Base-by-base conservation (phyloP, 2,329 filamentous ascomycete genomes). In the Mycocentrospora acerina region DNA sequence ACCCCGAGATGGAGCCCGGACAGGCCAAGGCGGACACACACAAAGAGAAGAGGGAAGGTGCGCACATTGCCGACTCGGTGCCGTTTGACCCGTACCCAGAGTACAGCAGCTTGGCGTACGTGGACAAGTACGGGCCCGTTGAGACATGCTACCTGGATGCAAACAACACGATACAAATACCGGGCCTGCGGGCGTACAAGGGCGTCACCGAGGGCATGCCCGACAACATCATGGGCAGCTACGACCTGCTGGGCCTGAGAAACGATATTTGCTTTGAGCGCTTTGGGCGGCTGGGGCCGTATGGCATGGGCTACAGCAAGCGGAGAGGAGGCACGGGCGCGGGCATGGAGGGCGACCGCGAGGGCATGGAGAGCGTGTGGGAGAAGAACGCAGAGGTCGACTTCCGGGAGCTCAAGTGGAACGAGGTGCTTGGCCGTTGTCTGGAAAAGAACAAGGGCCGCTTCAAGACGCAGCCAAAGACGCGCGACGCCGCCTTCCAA, bases 261-360 rank as follows among this genome's bases (percentile, higher is more conserved):
- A 81, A 94, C 51, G 85, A 95, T 57, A 80, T 96, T 31, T 98
- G 93, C 70, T 96, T 95, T 60, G 93, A 98, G 53, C 80, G 93
- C 2, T 95, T 88, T 62, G 91, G 91, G 3, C 80, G 90, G 48
- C 80, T 93, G 19, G 90, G 88, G 0, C 87, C 91, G 0, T 98
- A 98, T 55, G 91, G 91, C 0, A 81, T 89, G 45, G 91, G 91
- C 7, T 97, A 97, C 65, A 88, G 86, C 22, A 73, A 78, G 24
- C 82, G 82, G 41, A 82, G 78, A 48, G 91, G 91, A 10, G 91
- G 91, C 2, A 82, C 86, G 17, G 90, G 91, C 4, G 83, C 87
- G n/a, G 90, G 88, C 9, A 80, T 94, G 66, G 83, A 90, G 55
- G 89, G 89, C 15, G 87, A 96, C 47, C 82, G 78, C 33, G 86